A percentile compares a stretch with the other conserved stretches of the same genome.
phyloP scores from a whole-genome alignment of 345 rosid genomes.

The Pistacia atlantica region DNA sequence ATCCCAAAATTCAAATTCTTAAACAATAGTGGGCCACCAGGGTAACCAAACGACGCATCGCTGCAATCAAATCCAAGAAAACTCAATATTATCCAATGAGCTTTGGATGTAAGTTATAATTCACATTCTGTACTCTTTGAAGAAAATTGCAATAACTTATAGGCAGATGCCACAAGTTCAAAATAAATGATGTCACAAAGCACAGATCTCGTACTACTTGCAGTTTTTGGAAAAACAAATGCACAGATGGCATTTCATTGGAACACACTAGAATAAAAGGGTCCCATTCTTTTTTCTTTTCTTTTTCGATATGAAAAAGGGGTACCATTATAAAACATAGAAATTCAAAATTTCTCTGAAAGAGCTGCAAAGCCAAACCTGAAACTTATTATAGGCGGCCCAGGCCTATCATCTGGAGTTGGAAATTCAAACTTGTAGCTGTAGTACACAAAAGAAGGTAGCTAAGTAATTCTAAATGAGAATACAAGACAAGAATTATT shows the following conservation, averaged over 20 bases:
- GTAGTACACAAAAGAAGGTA: constrained; percentile 34
- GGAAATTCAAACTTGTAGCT: constrained; percentile 99
- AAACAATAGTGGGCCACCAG: constrained; percentile 86
- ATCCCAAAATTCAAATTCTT: constrained; percentile 97
- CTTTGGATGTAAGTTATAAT: not conserved
- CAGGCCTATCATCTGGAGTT: constrained; percentile 98
- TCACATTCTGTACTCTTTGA: not conserved
- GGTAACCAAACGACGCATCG: constrained; percentile 98
- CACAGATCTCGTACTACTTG: not conserved
- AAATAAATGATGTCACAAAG: constrained; percentile 1
- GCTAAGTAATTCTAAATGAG: constrained; percentile 11
- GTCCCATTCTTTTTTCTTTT: not conserved
- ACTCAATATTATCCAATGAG: constrained; percentile 15
- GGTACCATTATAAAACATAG: not conserved
- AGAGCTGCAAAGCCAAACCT: constrained; percentile 55
- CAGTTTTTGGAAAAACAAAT: constrained; percentile 2
- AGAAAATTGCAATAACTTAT: not conserved
- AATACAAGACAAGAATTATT: constrained; percentile 9
- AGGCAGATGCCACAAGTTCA: constrained; percentile 3
- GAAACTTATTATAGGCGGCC: constrained; percentile 97
- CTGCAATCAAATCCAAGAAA: constrained; percentile 47
- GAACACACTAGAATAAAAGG: not conserved
- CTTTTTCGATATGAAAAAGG: not conserved
- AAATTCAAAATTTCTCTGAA: constrained; percentile 13
- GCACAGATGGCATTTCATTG: not conserved